Evolutionary conservation across 2,329 filamentous ascomycete species (phyloP).

Genomic region (Trichoderma oligosporum): DNA sequence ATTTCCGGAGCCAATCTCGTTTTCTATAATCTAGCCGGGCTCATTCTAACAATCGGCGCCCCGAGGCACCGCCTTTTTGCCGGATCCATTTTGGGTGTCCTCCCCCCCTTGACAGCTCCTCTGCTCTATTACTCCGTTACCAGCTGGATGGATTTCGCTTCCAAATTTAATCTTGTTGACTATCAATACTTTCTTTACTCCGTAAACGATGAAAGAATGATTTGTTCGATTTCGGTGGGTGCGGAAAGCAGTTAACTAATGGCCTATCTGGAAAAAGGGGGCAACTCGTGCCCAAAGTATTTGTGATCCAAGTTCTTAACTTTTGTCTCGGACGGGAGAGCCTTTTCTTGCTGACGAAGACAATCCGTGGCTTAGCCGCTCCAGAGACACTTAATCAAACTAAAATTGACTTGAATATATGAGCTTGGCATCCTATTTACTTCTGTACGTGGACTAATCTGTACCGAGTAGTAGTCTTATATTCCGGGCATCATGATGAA

Average conservation of each 20-base stretch:
- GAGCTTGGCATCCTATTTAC: too few species aligned
- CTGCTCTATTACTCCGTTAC: too few species aligned
- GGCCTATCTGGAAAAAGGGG: background rate
- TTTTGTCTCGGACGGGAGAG: constrained; percentile 7
- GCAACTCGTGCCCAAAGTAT: background rate
- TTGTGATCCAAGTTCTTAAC: background rate
- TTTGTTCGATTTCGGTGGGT: background rate
- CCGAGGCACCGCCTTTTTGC: constrained; percentile 6
- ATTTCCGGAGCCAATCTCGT: constrained; percentile 13
- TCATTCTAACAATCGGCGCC: background rate
- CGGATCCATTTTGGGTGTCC: constrained; percentile 2
- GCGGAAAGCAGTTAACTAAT: too few species aligned
- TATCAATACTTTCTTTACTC: background rate
- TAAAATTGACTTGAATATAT: too few species aligned
- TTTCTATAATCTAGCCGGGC: background rate
- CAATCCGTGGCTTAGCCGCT: background rate
- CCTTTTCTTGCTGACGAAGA: background rate
- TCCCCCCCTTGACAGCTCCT: constrained; percentile 10
- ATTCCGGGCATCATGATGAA: background rate
- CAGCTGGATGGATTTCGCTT: too few species aligned
- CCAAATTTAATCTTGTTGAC: background rate
- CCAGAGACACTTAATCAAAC: background rate
- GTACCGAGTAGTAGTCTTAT: background rate
- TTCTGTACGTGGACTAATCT: too few species aligned
- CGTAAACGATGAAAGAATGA: background rate